A percentile compares a stretch with the other conserved stretches of the same genome.
Evolutionary conservation across 805 yeast genomes (phyloP).

Genomic region (Kregervanrija fluxuum): DNA sequence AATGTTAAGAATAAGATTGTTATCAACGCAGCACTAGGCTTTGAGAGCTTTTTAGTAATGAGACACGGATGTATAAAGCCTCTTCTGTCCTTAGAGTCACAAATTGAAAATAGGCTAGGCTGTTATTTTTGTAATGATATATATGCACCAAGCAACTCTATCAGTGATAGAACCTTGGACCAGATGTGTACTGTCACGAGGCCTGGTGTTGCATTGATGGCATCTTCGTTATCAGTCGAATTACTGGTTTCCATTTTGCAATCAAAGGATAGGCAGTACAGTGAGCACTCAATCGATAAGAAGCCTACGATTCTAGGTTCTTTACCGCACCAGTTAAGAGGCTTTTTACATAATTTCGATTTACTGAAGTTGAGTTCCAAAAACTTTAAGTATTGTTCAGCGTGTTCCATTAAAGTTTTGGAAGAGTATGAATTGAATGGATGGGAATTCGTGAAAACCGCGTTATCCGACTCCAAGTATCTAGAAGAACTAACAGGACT

Average conservation of each 20-base stretch:
- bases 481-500: conserved; percentile 80
- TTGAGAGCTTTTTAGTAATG: conserved; percentile 90
- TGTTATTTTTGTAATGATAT: conserved; percentile 96
- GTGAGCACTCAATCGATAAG: conserved; percentile 23
- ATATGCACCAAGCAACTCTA: conserved; percentile 85
- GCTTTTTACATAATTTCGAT: conserved; percentile 63
- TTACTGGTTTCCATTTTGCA: conserved; percentile 68
- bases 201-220: conserved; percentile 90
- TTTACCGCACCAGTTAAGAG: conserved; percentile 86
- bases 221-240: conserved; percentile 83
- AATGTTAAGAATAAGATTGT: conserved; percentile 62
- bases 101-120: conserved; percentile 49
- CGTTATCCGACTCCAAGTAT: conserved; percentile 58
- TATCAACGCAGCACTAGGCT: conserved; percentile 90
- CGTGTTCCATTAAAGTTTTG: conserved; percentile 64
- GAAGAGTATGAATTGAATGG: conserved; percentile 43
- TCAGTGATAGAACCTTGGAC: conserved; percentile 83
- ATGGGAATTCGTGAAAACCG: conserved; percentile 76
- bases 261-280: conserved; percentile 44
- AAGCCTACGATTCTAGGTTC: conserved; percentile 49
- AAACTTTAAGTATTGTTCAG: conserved; percentile 75
- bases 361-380: conserved; percentile 63
- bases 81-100: conserved; percentile 15
- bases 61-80: conserved; percentile 63
- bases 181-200: conserved; percentile 99